Evolutionary conservation across 1,284 basidiomycete species (phyloP), one percentile per base, ranked within the genome.

Genomic region (Austroboletus niveus): DNA sequence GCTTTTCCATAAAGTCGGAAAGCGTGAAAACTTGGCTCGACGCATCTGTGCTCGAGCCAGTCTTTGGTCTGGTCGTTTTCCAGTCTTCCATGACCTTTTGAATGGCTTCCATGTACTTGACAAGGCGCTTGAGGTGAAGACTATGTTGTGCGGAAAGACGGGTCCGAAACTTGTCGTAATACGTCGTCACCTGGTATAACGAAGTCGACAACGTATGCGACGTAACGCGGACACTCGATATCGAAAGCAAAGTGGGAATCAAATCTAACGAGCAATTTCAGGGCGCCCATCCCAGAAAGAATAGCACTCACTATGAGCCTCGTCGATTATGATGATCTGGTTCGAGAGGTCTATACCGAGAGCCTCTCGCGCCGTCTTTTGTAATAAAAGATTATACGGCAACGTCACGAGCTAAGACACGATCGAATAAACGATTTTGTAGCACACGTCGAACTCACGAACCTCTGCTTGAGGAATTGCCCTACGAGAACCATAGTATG

Each of bases 391-490:
- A 65, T 97, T 98, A 69, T 99, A 99, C 0, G 96, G 97, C 4
- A 98, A 75, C 0, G 91, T 89, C 10, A 98, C 85, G 1, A 98
- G 76, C 89, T 95, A 57, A 0, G 12, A 34, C 20, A n/a, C 12
- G 30, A 5, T 14, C 47, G 62, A 2, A 56, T 52, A 42, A n/a
- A 1, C 5, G 8, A 15, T 22, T 14, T 12, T 40, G 38, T 43
- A 29, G 42, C n/a, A 31, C 2, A 17, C 8, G 32, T 34, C n/a
- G 4, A 42, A 32, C 7, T 34, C 22, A 60, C 73, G 44, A 55
- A 93, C 93, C 76, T 98, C 89, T 30, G 96, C 93, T 66, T 94
- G 89, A 46, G 87, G 84, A 47, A 98, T 91, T 9, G 93, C 93
- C 48, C 81, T 76, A 43, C 96, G 76, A 5, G 93, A 89, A 4